Evolutionary conservation across 257 asterid genomes (phyloP), one percentile per base, ranked within the genome.

Genomic region (Schizonepeta tenuifolia): DNA sequence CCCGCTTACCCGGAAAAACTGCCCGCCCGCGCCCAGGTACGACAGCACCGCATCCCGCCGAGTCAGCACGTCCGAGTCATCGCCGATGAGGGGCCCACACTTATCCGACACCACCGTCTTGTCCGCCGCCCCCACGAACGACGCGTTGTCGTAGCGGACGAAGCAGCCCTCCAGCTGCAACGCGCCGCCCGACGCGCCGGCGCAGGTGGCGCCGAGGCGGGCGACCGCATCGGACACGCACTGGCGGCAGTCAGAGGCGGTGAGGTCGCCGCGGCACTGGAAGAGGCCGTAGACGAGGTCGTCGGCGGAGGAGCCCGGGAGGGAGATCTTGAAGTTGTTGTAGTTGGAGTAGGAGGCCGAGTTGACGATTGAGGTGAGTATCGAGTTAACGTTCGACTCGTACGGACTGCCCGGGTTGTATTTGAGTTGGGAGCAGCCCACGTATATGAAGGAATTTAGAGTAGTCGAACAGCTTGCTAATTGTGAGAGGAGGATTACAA

Each of bases 181-280:
- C 64, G 91, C 90, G 70, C 92, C 96, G 3, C 98, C 98, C 0
- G 88, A 56, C 4, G 97, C 80, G 76, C 74, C 84, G 9, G 2
- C 44, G 78, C 97, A 93, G 57, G 81, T 67, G 40, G 74, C 21
- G 2, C 93, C 95, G 61, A 93, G 87, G 3, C 79, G 90, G 60
- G 61, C 65, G 59, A 90, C 90, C 0, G 95, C 95, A 15, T 8
- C 35, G 47, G 83, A 54, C 7, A 93, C 79, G 67, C 97, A 92
- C 2, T 14, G 56, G 46, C 66, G 87, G 79, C 98, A 90, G 38
- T 81, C 96, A 31, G 82, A 13, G 75, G 10, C 54, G 77, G 49
- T 3, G 17, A 88, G 86, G 86, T 90, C 96, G 21, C 96, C 96
- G 13, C 95, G 96, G 81, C 98, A 93, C 75, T 93, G 97, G 56